phyloP scores from a whole-genome alignment of 768 basidiomycete genomes.

The Amanita rimosa region DNA sequence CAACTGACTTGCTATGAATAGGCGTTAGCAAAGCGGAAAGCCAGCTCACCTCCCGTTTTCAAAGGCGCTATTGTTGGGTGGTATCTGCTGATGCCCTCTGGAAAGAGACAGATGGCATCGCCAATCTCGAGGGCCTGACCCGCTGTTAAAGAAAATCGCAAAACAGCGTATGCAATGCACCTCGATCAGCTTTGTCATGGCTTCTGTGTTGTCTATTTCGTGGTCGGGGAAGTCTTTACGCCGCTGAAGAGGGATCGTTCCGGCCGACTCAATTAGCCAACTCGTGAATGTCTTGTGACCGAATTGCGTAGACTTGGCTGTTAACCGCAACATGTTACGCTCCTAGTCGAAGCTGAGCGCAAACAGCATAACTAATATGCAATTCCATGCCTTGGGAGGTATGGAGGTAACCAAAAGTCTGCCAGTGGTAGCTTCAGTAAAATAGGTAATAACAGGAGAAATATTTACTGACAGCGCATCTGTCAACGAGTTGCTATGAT shows the following conservation, averaged over 20 bases:
- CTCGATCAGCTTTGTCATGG: slow-evolving; percentile 60
- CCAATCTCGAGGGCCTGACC: slow-evolving; percentile 61
- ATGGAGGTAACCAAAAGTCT: slow-evolving; percentile 64
- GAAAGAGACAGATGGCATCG: slow-evolving; percentile 75
- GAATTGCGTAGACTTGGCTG: slow-evolving; percentile 84
- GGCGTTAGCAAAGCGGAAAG: neutral
- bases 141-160: slow-evolving; percentile 1
- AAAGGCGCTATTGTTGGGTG: slow-evolving; percentile 81
- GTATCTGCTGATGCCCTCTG: slow-evolving; percentile 80
- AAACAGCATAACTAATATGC: neutral
- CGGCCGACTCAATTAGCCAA: slow-evolving; percentile 84
- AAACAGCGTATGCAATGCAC: slow-evolving; percentile 21
- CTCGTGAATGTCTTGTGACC: slow-evolving; percentile 76
- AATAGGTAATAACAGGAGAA: neutral
- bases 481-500: slow-evolving; percentile 80
- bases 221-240: slow-evolving; percentile 55
- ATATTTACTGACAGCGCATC: slow-evolving; percentile 61
- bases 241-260: slow-evolving; percentile 75
- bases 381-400: slow-evolving; percentile 43
- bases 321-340: slow-evolving; percentile 73
- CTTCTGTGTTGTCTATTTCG: slow-evolving; percentile 51
- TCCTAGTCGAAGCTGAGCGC: slow-evolving; percentile 26
- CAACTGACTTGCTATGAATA: slow-evolving; percentile 36
- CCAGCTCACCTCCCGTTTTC: slow-evolving; percentile 65
- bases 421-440: slow-evolving; percentile 5